A percentile compares a stretch with the other conserved stretches of the same genome.
phyloP scores from a whole-genome alignment of 1,139 yeast species.

The Suhomyces bribrorum region DNA sequence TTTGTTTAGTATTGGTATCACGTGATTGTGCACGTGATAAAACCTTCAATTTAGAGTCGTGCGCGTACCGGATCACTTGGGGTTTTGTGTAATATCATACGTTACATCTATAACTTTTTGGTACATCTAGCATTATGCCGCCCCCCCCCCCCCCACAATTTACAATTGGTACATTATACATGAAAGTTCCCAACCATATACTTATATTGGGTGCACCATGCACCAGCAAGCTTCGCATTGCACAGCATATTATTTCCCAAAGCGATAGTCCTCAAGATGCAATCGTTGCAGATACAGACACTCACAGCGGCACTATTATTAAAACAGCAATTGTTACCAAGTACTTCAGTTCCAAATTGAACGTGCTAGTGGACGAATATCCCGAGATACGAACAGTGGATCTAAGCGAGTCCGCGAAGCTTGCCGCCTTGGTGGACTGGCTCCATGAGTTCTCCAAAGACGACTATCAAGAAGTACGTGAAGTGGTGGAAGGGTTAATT shows the following conservation, averaged over 20 bases:
- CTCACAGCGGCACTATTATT: conserved; percentile 42
- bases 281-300: conserved; percentile 8
- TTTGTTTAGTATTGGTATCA: neutral
- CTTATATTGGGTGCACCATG: conserved; percentile 41
- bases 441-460: conserved; percentile 29
- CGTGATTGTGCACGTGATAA: neutral
- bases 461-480: conserved; percentile 40
- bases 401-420: conserved; percentile 12
- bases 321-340: conserved; percentile 32
- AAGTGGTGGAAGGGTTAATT: conserved; percentile 40
- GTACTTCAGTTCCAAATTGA: conserved; percentile 33
- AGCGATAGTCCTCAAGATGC: conserved; percentile 9
- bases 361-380: conserved; percentile 42
- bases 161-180: conserved; percentile 1
- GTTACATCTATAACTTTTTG: too few species aligned
- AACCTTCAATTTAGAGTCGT: too few species aligned
- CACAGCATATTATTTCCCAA: conserved; percentile 22
- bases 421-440: conserved; percentile 34
- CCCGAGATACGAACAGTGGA: conserved; percentile 9
- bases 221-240: conserved; percentile 38
- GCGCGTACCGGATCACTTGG: too few species aligned
- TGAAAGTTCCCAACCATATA: conserved; percentile 31
- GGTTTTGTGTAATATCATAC: too few species aligned
- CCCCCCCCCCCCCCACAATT: too few species aligned
- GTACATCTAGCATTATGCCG: too few species aligned